These are phyloP conservation scores for Trichophyton simii DNA, from an alignment of 2,329 filamentous ascomycete genomes.

Conservation along the genomic window DNA sequence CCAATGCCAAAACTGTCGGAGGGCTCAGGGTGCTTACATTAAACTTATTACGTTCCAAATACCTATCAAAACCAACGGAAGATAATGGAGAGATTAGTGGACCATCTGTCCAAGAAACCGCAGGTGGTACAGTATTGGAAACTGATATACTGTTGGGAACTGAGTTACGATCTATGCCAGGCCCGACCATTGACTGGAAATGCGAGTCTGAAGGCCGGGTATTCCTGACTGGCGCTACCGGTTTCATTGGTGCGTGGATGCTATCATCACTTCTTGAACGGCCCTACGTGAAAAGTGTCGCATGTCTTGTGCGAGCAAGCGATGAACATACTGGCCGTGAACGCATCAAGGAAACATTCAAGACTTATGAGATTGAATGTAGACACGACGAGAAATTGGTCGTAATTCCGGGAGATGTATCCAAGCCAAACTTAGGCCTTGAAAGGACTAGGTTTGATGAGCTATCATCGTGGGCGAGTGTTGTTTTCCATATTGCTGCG, in stretches of 20 bases:
- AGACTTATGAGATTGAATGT: slow-evolving; percentile 28
- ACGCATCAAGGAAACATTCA: slow-evolving; percentile 37
- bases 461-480: slow-evolving; percentile 9
- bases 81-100: too few relatives aligned
- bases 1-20: background rate
- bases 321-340: slow-evolving; percentile 24
- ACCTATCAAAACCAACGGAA: too few relatives aligned
- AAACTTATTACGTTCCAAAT: too few relatives aligned
- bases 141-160: background rate
- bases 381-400: slow-evolving; percentile 11
- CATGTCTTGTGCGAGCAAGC: slow-evolving; percentile 56
- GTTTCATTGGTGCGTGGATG: slow-evolving; percentile 68
- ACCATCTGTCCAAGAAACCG: too few relatives aligned
- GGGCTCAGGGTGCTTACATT: background rate
- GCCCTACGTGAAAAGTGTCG: slow-evolving; percentile 25
- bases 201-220: slow-evolving; percentile 31
- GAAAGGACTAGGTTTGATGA: slow-evolving; percentile 42
- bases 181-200: slow-evolving; percentile 11
- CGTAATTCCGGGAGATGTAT: slow-evolving; percentile 46
- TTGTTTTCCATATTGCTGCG: background rate
- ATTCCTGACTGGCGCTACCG: slow-evolving; percentile 72
- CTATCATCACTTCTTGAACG: slow-evolving; percentile 54
- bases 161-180: background rate
- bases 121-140: background rate
- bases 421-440: slow-evolving; percentile 41